Evolutionary conservation across 1,284 basidiomycete species (phyloP), one percentile per base, ranked within the genome.

Genomic region (Cryptococcus amylolentus): DNA sequence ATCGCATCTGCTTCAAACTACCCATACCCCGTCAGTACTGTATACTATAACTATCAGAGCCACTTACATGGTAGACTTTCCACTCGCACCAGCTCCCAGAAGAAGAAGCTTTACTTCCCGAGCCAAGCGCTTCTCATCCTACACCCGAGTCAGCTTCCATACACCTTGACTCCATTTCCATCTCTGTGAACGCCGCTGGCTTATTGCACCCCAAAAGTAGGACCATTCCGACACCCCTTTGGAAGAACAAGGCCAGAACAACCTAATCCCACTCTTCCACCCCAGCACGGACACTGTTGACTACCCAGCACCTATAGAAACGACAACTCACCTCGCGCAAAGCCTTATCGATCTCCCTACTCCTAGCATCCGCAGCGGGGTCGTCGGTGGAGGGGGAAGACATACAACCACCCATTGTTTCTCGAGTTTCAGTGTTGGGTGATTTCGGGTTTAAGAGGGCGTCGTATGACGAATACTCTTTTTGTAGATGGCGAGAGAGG

Each of bases 81-180:
- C 93, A 35, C 88, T 90, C 71, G 95, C 93, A 39, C 93, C 93
- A 44, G 93, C 93, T 39, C 93, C 93, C 31, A 96, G 82, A 26
- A 97, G 81, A 52, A 96, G 81, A 53, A 90, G 86, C 83, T 93
- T 92, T 78, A 92, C 88, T 70, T 91, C 88, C 57, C 79, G 74
- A 44, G 84, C 80, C 79, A 89, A 66, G 72, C 82, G 86, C 38
- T 81, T 81, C 75, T 83, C 84, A 49, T 85, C 88, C 85, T 91
- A 60, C 18, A 18, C 14, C 56, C 35, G 57, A 44, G 27, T 50
- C 49, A 50, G 26, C 42, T 18, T 4, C 45, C 45, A 46, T 46
- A 16, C 14, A 20, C 26, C 20, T 27, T 46, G 14, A 3, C 16
- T 20, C 43, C 20, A 12, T 2, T 20, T 20, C 20, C 20, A 23